A percentile compares a stretch with the other conserved stretches of the same genome.
Conservation (phyloP, 1,284 basidiomycete species). For the Anthracocystis setariae region DNA sequence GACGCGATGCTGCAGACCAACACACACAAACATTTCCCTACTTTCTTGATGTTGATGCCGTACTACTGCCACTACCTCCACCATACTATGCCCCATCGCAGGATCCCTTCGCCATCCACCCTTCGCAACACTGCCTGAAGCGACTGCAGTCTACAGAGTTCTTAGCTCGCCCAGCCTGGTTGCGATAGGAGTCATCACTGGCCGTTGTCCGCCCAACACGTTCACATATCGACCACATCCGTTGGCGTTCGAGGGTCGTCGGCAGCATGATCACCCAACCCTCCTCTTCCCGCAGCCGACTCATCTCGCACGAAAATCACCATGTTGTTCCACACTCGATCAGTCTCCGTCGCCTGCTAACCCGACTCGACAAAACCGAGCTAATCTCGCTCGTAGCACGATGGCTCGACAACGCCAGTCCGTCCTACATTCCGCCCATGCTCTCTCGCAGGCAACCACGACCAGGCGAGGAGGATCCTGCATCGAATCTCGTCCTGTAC, state of each 20-base stretch:
- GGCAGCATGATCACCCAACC: constrained; percentile 41
- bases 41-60: constrained; percentile 3
- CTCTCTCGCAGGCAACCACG: constrained; percentile 40
- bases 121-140: not conserved
- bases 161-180: not conserved
- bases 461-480: constrained; percentile 24
- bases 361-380: constrained; percentile 43
- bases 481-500: constrained; percentile 39
- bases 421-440: constrained; percentile 41
- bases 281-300: constrained; percentile 37
- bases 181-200: no score
- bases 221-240: not conserved
- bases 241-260: not conserved
- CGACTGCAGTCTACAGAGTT: not conserved
- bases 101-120: not conserved
- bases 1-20: constrained; percentile 28
- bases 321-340: constrained; percentile 40
- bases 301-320: constrained; percentile 33
- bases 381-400: constrained; percentile 29
- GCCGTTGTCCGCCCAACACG: not conserved
- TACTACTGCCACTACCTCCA: not conserved
- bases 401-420: constrained; percentile 37
- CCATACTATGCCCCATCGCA: not conserved
- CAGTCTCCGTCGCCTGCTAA: constrained; percentile 33
- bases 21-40: constrained; percentile 5